Base-by-base conservation (phyloP, 192 early-diverging fungal species). In the Backusella psychrophila region DNA sequence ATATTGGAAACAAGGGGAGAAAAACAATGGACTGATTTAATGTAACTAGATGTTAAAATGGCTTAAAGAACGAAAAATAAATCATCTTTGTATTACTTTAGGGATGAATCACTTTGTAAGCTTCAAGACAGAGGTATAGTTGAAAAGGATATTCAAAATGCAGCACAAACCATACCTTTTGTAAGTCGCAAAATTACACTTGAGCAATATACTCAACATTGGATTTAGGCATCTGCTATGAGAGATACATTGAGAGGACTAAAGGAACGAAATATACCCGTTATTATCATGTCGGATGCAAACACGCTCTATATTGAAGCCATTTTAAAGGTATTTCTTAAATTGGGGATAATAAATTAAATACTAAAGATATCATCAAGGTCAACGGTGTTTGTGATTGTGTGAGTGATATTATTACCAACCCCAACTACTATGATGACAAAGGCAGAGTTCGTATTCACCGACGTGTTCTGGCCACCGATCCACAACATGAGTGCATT, bases 1-100 rank as follows among this genome's bases (percentile, higher is more conserved):
- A 81, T 83, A 9, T n/a, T 34, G 7, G 56, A 70, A 21, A 17
- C 67, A 29, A 69, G 59, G 21, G 52, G 52, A 42, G 73, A 77
- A 7, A 71, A 75, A 7, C 89, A 90, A 75, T 91, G 89, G 89
- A 89, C 89, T n/a, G 88, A 91, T 74, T 78, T 91, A n/a, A 90
- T 89, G 88, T 84, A 84, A 70, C 33, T 33, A 33, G 2, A 33
- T 15, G n/a, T n/a, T 12, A 19, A 49, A 29, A 19, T 31, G 7
- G 17, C 36, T 21, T 74, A 74, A 38, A 75, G 53, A 38, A 59
- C 49, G 5, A 52, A n/a, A 49, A 6, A 49, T 6, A 6, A 49
- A 49, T 49, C 1, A 49, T 19, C 14, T 19, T 0, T 29, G n/a
- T 5, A 6, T 49, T 15, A 15, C 44, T 1, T 38, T 72, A 85